Evolutionary conservation across 139 green algal species (phyloP).

Genomic region (Closterium sp.): DNA sequence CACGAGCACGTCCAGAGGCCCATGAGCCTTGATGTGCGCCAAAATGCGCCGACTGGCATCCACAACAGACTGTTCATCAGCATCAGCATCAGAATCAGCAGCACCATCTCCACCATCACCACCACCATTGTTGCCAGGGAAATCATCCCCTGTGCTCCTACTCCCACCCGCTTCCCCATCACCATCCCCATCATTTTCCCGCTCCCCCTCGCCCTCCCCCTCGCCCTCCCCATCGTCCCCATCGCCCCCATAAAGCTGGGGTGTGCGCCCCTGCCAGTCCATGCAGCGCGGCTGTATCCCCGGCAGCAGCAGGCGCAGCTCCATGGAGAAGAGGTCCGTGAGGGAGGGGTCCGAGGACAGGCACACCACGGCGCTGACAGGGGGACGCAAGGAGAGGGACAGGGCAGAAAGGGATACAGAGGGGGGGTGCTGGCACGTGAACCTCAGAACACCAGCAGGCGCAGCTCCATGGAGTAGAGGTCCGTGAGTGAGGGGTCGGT

Average conservation of each 20-base stretch:
- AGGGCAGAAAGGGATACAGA: too few species aligned
- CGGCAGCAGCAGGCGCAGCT: neutral
- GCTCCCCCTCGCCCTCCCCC: neutral
- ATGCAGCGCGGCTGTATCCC: neutral
- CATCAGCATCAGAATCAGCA: neutral
- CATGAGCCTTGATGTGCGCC: neutral
- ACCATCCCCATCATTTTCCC: too few species aligned
- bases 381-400: too few species aligned
- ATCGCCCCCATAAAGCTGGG: neutral
- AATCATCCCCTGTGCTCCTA: neutral
- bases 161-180: neutral
- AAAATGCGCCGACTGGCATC: neutral
- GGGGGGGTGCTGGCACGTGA: too few species aligned
- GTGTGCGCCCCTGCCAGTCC: neutral
- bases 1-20: neutral
- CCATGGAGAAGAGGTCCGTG: neutral
- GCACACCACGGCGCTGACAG: neutral
- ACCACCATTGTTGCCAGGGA: neutral
- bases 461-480: too few species aligned
- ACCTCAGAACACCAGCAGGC: too few species aligned
- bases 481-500: too few species aligned
- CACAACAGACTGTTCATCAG: neutral
- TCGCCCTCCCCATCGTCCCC: neutral
- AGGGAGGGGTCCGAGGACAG: neutral
- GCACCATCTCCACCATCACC: neutral